A percentile compares a stretch with the other conserved stretches of the same genome.
phyloP scores from a whole-genome alignment of 176 grass and related monocot species.

The Tillandsia leiboldiana region DNA sequence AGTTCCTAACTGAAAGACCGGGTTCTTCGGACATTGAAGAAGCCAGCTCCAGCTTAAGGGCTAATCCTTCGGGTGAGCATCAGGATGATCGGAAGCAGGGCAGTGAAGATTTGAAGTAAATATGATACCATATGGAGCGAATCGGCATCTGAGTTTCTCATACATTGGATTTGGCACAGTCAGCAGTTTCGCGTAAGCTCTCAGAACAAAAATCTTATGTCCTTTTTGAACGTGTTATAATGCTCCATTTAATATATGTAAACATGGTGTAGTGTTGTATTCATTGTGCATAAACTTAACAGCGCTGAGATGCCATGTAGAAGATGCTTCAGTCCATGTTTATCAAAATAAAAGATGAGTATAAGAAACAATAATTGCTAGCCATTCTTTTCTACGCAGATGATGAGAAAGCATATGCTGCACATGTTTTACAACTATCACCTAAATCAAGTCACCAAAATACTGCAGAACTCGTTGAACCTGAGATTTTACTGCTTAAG shows the following conservation, averaged over 20 bases:
- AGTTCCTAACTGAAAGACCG: conserved; percentile 80
- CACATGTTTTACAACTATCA: no score
- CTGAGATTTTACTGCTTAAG: no score
- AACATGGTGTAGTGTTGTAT: background rate
- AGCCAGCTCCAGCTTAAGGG: conserved; percentile 38
- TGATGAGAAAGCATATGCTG: no score
- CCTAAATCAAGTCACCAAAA: no score
- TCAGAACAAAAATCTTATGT: background rate
- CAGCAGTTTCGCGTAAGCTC: background rate
- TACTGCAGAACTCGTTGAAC: no score
- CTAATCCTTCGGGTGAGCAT: conserved; percentile 29
- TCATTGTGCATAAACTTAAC: background rate
- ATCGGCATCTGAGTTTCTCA: conserved; percentile 37
- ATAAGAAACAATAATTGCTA: background rate
- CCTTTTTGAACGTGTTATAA: background rate
- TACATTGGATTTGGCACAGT: background rate
- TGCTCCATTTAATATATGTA: background rate
- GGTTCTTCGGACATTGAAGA: conserved; percentile 56
- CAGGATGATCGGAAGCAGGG: conserved; percentile 13
- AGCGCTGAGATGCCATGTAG: background rate
- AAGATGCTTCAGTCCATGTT: background rate
- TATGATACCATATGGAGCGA: conserved; percentile 31
- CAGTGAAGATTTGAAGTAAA: conserved; percentile 10
- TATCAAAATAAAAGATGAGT: background rate
- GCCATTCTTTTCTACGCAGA: no score